phyloP scores from a whole-genome alignment of 208 protist species.

The Leishmania tarentolae region DNA sequence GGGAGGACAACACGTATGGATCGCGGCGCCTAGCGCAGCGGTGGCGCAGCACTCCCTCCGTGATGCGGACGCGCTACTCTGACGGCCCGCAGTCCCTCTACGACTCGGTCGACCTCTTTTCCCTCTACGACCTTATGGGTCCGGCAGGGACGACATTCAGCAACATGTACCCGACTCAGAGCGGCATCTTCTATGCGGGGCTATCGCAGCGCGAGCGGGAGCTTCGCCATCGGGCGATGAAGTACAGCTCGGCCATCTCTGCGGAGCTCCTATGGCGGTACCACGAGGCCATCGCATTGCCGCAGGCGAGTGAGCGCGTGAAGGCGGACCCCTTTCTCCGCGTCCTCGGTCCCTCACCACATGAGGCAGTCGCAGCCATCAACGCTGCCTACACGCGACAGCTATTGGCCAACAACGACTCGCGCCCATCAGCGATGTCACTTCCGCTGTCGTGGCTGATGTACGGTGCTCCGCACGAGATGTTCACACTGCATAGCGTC shows the following conservation, averaged over 20 bases:
- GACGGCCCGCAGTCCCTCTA: slow-evolving; percentile 33
- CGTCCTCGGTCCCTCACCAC: slow-evolving; percentile 15
- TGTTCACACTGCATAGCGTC: slow-evolving; percentile 47
- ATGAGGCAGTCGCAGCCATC: slow-evolving; percentile 16
- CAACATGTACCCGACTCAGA: slow-evolving; percentile 72
- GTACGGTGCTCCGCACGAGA: slow-evolving; percentile 48
- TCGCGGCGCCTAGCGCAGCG: slow-evolving; percentile 79
- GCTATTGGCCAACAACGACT: slow-evolving; percentile 1
- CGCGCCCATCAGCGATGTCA: slow-evolving; percentile 6
- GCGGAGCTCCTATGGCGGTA: slow-evolving; percentile 26
- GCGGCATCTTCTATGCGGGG: slow-evolving; percentile 42
- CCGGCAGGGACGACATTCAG: slow-evolving; percentile 43
- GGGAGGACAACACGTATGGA: slow-evolving; percentile 92
- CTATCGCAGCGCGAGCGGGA: slow-evolving; percentile 43
- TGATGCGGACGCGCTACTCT: slow-evolving; percentile 33
- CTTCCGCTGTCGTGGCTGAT: slow-evolving; percentile 48
- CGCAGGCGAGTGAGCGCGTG: background rate
- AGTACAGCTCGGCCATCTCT: slow-evolving; percentile 15
- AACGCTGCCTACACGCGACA: background rate
- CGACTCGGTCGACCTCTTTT: slow-evolving; percentile 70
- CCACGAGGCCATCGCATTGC: background rate
- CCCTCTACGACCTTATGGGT: slow-evolving; percentile 89
- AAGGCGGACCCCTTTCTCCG: slow-evolving; percentile 15
- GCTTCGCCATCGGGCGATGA: slow-evolving; percentile 21
- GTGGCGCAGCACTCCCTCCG: slow-evolving; percentile 29